Evolutionary conservation across 2,329 filamentous ascomycete genomes (phyloP).

Genomic region (Xylariaceae sp.): DNA sequence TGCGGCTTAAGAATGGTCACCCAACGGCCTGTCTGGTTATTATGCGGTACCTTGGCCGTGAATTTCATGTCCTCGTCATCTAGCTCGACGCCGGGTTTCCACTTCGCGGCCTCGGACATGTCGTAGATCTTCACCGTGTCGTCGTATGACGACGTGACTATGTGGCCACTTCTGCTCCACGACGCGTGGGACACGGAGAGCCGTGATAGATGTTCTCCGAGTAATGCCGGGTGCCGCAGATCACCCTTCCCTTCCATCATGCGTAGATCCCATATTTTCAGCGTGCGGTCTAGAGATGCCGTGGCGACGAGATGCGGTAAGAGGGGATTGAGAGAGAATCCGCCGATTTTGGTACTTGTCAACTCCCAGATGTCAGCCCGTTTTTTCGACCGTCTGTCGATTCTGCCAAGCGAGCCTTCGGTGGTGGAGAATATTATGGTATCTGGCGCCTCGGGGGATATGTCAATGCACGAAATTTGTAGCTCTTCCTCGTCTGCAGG

Average conservation of each 20-base stretch:
- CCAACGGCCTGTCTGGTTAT: slow-evolving; percentile 94
- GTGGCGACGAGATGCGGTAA: slow-evolving; percentile 82
- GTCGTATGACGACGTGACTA: slow-evolving; percentile 92
- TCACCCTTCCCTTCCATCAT: slow-evolving; percentile 60
- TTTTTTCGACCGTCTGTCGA: slow-evolving; percentile 65
- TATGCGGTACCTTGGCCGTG: slow-evolving; percentile 67
- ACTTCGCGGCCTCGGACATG: slow-evolving; percentile 59
- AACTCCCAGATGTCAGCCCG: slow-evolving; percentile 68
- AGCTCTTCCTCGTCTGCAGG: slow-evolving; percentile 69
- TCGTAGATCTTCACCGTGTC: slow-evolving; percentile 92
- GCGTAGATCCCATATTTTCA: slow-evolving; percentile 90
- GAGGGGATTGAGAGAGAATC: slow-evolving; percentile 78
- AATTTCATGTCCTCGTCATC: slow-evolving; percentile 64
- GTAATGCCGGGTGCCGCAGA: slow-evolving; percentile 57
- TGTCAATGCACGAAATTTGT: slow-evolving; percentile 79
- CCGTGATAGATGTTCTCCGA: slow-evolving; percentile 78
- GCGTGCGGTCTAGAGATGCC: slow-evolving; percentile 79
- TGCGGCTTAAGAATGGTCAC: slow-evolving; percentile 79
- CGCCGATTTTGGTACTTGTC: slow-evolving; percentile 91
- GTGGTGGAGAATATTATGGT: slow-evolving; percentile 84
- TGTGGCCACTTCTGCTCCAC: slow-evolving; percentile 77
- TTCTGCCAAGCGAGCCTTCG: slow-evolving; percentile 71
- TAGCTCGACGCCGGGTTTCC: slow-evolving; percentile 56
- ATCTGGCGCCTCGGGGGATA: slow-evolving; percentile 66
- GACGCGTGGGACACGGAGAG: slow-evolving; percentile 90